Evolutionary conservation across 2,329 filamentous ascomycete species (phyloP).

Genomic region (Herpotrichia juniperi): DNA sequence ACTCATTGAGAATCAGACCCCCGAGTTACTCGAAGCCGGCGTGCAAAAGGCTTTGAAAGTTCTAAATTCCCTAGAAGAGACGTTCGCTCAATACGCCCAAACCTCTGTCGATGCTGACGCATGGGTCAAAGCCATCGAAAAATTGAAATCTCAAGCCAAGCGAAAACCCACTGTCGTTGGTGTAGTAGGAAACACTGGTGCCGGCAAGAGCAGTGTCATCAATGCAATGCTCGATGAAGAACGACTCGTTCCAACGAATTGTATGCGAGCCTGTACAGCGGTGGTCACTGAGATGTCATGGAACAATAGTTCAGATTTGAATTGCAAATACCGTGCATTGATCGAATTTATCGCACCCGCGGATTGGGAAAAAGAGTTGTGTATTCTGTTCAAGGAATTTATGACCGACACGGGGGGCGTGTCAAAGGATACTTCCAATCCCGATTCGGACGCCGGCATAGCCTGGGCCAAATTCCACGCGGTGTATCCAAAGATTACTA

Average conservation of each 20-base stretch:
- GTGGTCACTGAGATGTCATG: constrained; percentile 66
- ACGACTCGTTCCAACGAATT: constrained; percentile 61
- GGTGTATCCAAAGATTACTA: constrained; percentile 53
- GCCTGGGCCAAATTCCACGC: constrained; percentile 59
- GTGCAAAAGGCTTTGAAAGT: constrained; percentile 46
- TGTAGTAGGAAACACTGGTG: constrained; percentile 66
- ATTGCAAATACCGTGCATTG: constrained; percentile 57
- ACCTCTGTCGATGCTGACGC: constrained; percentile 38
- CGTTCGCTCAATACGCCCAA: constrained; percentile 30
- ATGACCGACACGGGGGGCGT: constrained; percentile 48
- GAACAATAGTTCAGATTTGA: constrained; percentile 53
- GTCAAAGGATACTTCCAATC: constrained; percentile 44
- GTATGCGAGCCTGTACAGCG: constrained; percentile 67
- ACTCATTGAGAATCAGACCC: constrained; percentile 37
- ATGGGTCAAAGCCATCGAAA: constrained; percentile 52
- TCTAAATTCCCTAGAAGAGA: constrained; percentile 40
- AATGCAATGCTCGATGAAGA: constrained; percentile 69
- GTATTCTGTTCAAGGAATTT: constrained; percentile 57
- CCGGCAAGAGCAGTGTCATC: constrained; percentile 67
- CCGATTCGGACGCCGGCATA: constrained; percentile 56
- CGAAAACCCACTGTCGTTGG: constrained; percentile 59
- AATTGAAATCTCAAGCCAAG: constrained; percentile 47
- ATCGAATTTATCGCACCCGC: constrained; percentile 62
- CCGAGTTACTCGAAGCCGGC: constrained; percentile 47
- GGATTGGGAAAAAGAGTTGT: constrained; percentile 62